These are phyloP conservation scores for Aquilaria yunnanensis DNA, from an alignment of 345 rosid genomes.

Conservation along the genomic window DNA sequence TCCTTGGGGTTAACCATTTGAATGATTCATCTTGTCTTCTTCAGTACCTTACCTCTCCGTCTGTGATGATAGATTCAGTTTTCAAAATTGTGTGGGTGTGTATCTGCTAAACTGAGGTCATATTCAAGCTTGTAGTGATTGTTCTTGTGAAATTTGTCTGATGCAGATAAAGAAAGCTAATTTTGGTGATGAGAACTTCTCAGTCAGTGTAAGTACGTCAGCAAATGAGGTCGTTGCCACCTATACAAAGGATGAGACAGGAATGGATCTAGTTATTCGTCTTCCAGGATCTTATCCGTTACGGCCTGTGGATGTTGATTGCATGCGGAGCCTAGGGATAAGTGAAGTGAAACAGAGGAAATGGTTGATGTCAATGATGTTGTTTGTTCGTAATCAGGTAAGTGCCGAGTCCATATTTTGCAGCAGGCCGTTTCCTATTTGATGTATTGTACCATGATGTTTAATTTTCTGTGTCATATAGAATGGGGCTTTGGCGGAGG, in stretches of 20 bases:
- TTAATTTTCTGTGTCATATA: constrained; percentile 24
- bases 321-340: constrained; percentile 87
- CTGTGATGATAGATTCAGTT: too few relatives aligned
- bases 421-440: constrained; percentile 8
- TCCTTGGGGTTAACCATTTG: too few relatives aligned
- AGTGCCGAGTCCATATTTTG: neutral
- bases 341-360: constrained; percentile 93
- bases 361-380: constrained; percentile 94
- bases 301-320: constrained; percentile 75
- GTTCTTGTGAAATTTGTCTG: constrained; percentile 12
- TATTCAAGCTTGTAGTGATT: neutral
- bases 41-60: neutral
- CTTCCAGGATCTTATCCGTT: constrained; percentile 89
- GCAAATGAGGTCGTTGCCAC: constrained; percentile 97
- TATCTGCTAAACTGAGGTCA: neutral
- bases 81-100: too few relatives aligned
- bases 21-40: neutral
- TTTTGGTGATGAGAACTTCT: constrained; percentile 78
- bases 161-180: constrained; percentile 86
- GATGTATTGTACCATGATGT: neutral
- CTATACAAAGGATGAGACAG: constrained; percentile 89
- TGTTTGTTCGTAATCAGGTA: constrained; percentile 96
- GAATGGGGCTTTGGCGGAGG: constrained; percentile 98
- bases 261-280: constrained; percentile 87
- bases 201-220: constrained; percentile 81